Conservation (phyloP, 345 rosid genomes). For the Mercurialis annua region DNA sequence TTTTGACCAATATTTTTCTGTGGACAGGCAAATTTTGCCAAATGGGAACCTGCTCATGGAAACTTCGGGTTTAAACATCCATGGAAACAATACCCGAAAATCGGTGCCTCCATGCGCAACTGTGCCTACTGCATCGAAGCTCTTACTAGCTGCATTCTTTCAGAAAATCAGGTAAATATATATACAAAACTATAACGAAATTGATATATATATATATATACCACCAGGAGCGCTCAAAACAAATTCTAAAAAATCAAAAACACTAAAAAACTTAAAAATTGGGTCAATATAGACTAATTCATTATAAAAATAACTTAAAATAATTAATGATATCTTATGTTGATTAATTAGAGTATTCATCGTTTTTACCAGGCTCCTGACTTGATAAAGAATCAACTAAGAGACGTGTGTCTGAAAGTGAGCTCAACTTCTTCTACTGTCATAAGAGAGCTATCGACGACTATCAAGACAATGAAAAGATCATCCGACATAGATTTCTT, state of each 20-base stretch:
- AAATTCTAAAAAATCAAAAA: too few relatives aligned
- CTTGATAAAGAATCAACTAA: slow-evolving; percentile 34
- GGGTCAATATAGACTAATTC: background rate
- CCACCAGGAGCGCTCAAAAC: too few relatives aligned
- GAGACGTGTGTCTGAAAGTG: slow-evolving; percentile 29
- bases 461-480: slow-evolving; percentile 33
- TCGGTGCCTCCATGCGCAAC: slow-evolving; percentile 38
- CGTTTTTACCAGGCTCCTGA: slow-evolving; percentile 42
- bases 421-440: slow-evolving; percentile 36
- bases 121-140: slow-evolving; percentile 47
- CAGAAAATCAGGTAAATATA: slow-evolving; percentile 35
- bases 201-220: too few relatives aligned
- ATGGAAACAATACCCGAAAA: slow-evolving; percentile 50
- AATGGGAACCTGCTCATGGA: slow-evolving; percentile 62
- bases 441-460: slow-evolving; percentile 31
- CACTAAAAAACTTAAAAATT: too few relatives aligned
- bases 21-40: slow-evolving; percentile 38
- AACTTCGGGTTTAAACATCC: slow-evolving; percentile 45
- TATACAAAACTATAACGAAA: too few relatives aligned
- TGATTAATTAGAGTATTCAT: too few relatives aligned
- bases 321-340: too few relatives aligned
- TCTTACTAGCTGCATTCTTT: slow-evolving; percentile 30
- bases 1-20: background rate
- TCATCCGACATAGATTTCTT: slow-evolving; percentile 26
- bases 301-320: too few relatives aligned